These are phyloP conservation scores for Ophiostoma montium DNA, from an alignment of 2,329 filamentous ascomycete genomes.

Conservation along the genomic window DNA sequence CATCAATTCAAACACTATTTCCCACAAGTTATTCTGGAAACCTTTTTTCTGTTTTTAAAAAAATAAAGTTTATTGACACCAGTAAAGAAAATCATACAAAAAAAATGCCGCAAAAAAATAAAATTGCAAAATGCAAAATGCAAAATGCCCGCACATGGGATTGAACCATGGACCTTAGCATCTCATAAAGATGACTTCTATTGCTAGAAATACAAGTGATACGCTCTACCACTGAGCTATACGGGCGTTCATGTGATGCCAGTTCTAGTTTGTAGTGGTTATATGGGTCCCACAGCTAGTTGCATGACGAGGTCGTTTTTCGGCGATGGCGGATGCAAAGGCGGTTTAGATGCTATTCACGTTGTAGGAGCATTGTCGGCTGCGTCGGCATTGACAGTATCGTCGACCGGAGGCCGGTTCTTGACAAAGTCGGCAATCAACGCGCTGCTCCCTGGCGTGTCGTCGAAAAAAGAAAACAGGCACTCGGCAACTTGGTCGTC, in stretches of 20 bases:
- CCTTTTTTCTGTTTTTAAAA: too few species aligned
- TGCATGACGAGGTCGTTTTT: too few species aligned
- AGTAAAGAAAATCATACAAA: not conserved
- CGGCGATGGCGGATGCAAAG: too few species aligned
- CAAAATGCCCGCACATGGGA: conserved; percentile 12
- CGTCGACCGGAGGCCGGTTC: not conserved
- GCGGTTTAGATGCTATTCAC: too few species aligned
- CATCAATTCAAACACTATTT: too few species aligned
- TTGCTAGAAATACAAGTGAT: conserved; percentile 12
- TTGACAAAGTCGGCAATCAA: conserved; percentile 8
- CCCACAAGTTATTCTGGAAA: too few species aligned
- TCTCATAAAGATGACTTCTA: conserved; percentile 14
- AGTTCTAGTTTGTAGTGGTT: not conserved
- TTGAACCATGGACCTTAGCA: conserved; percentile 13
- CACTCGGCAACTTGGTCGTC: conserved; percentile 5
- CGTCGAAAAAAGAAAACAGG: conserved; percentile 5
- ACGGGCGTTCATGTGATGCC: conserved; percentile 6
- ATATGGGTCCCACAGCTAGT: not conserved
- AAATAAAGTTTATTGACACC: not conserved
- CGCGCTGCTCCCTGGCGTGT: not conserved
- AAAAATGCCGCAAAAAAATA: not conserved
- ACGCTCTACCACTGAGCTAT: conserved; percentile 15
- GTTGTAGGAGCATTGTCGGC: too few species aligned
- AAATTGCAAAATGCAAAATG: not conserved
- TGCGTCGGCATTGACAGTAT: too few species aligned